phyloP scores from a whole-genome alignment of 2,329 filamentous ascomycete genomes.

The Erysiphe pulchra region DNA sequence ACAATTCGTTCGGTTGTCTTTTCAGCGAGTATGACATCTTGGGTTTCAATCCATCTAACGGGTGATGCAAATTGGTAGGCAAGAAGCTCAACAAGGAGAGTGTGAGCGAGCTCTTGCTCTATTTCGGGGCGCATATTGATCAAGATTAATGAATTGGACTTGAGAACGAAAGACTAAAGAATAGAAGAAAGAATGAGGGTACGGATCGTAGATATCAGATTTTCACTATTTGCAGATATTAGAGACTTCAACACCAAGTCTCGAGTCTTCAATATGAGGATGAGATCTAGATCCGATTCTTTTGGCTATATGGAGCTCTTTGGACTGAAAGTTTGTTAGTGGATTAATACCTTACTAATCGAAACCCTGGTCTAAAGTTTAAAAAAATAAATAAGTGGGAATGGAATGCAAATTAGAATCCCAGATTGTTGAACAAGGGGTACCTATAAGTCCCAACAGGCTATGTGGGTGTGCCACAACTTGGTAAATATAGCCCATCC shows the following conservation, averaged over 20 bases:
- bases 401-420: background rate
- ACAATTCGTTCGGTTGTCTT: slow-evolving; percentile 93
- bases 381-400: background rate
- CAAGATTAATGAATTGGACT: no score
- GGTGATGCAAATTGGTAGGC: slow-evolving; percentile 98
- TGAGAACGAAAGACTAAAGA: background rate
- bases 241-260: no score
- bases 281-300: no score
- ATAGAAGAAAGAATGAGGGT: no score
- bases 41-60: slow-evolving; percentile 98
- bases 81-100: slow-evolving; percentile 89
- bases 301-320: no score
- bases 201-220: no score
- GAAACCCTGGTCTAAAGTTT: background rate
- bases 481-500: background rate
- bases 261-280: no score
- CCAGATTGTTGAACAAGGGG: background rate
- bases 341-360: background rate
- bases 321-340: no score
- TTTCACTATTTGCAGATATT: no score
- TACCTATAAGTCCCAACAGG: background rate
- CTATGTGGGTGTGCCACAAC: background rate
- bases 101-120: slow-evolving; percentile 97
- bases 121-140: slow-evolving; percentile 79
- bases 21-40: slow-evolving; percentile 96